A percentile compares a stretch with the other conserved stretches of the same genome.
These are phyloP conservation scores for Podaxis sp. DNA, from an alignment of 768 basidiomycete genomes.

Conservation along the genomic window DNA sequence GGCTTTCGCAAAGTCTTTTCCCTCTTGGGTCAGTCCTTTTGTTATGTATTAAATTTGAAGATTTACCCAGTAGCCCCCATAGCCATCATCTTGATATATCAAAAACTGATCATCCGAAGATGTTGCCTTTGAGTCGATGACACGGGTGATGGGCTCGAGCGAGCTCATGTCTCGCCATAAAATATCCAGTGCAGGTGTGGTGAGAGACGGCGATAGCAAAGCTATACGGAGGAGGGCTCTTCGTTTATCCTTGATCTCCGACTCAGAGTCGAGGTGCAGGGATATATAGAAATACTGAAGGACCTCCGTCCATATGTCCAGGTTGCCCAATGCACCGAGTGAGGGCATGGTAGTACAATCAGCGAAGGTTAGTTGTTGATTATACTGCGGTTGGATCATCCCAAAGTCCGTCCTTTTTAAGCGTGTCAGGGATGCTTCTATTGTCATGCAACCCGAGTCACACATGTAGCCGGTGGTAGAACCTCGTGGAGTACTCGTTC, in stretches of 20 bases:
- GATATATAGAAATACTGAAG: constrained; percentile 7
- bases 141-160: background rate
- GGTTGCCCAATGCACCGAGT: constrained; percentile 9
- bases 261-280: background rate
- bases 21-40: background rate
- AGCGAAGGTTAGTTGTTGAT: background rate
- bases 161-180: constrained; percentile 6
- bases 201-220: constrained; percentile 7
- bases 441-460: no score
- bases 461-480: no score
- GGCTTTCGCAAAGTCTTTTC: background rate
- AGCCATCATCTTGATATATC: background rate
- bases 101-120: background rate
- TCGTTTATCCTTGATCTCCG: constrained; percentile 3
- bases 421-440: no score
- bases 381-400: background rate
- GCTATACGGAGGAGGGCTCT: constrained; percentile 3
- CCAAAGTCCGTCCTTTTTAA: no score
- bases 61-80: constrained; percentile 1
- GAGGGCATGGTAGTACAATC: background rate
- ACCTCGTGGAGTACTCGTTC: no score
- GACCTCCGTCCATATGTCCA: constrained; percentile 7
- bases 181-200: background rate
- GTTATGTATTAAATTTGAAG: background rate
- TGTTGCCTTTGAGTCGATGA: background rate